These are phyloP conservation scores for Symbiodinium pilosum DNA, from an alignment of 73 alveolate genomes.

Conservation along the genomic window DNA sequence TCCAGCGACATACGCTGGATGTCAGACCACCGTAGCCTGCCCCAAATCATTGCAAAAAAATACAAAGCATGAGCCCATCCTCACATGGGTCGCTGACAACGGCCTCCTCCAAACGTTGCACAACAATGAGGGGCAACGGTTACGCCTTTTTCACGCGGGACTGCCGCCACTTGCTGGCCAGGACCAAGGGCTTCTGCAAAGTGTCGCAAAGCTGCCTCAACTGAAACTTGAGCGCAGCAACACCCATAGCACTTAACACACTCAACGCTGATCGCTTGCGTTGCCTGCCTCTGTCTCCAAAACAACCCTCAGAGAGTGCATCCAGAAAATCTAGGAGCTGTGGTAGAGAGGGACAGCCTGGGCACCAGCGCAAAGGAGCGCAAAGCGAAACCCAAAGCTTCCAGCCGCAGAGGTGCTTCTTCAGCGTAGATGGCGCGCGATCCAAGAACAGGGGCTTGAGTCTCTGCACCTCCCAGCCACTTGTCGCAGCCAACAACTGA, in stretches of 20 bases:
- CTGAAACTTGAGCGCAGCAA: neutral
- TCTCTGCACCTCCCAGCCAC: neutral
- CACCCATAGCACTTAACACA: neutral
- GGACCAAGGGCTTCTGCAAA: neutral
- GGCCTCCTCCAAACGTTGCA: neutral
- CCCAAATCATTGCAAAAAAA: neutral
- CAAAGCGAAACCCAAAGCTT: neutral
- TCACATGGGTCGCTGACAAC: neutral
- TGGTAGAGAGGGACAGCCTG: neutral
- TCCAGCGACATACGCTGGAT: neutral
- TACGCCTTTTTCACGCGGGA: neutral
- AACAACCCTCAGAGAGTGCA: neutral
- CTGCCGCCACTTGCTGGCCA: neutral
- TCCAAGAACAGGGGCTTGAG: conserved; percentile 4
- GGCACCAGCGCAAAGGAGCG: neutral
- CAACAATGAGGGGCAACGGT: neutral
- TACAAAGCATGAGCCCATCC: neutral
- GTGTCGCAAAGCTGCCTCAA: neutral
- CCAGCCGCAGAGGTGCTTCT: neutral
- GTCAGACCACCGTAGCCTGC: neutral
- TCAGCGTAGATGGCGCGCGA: neutral
- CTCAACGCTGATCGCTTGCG: neutral
- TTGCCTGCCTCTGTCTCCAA: neutral
- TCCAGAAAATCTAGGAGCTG: neutral
- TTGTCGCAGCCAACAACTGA: neutral